Conservation (phyloP, 1,284 basidiomycete genomes). For the Stygiomarasmius scandens region DNA sequence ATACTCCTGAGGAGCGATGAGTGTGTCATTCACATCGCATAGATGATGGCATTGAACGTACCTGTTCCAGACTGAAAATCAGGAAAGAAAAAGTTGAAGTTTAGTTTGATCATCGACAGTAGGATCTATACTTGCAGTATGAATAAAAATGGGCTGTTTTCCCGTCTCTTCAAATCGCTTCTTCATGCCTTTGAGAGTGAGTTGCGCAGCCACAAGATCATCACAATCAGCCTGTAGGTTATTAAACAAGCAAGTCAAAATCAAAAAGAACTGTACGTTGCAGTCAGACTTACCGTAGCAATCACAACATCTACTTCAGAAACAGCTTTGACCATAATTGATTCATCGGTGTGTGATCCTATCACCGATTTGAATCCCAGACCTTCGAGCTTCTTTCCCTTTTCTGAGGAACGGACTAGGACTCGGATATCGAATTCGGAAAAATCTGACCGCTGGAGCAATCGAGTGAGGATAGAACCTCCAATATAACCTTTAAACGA, state of each 20-base stretch:
- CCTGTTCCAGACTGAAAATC: constrained; percentile 25
- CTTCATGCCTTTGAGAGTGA: constrained; percentile 35
- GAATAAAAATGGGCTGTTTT: constrained; percentile 47
- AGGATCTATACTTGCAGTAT: constrained; percentile 42
- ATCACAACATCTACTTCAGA: constrained; percentile 37
- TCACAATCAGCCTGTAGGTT: no score
- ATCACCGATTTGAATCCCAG: constrained; percentile 36
- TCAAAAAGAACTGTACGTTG: constrained; percentile 21
- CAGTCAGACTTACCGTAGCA: constrained; percentile 27
- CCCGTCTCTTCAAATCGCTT: constrained; percentile 44
- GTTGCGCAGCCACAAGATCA: no score
- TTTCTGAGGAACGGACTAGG: constrained; percentile 41
- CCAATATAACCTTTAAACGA: constrained; percentile 40
- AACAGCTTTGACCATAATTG: constrained; percentile 29
- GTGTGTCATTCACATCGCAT: neutral
- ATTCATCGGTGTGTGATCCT: constrained; percentile 40
- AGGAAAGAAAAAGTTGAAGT: neutral
- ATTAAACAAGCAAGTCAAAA: constrained; percentile 42
- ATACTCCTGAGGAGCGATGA: constrained; percentile 30
- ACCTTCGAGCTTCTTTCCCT: constrained; percentile 39
- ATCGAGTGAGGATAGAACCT: constrained; percentile 41
- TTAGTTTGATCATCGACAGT: no score
- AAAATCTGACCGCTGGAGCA: constrained; percentile 39
- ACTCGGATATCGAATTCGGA: constrained; percentile 39
- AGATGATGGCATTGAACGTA: neutral